Base-by-base conservation (phyloP, 805 yeast species). In the Yamadazyma paraphyllophila region DNA sequence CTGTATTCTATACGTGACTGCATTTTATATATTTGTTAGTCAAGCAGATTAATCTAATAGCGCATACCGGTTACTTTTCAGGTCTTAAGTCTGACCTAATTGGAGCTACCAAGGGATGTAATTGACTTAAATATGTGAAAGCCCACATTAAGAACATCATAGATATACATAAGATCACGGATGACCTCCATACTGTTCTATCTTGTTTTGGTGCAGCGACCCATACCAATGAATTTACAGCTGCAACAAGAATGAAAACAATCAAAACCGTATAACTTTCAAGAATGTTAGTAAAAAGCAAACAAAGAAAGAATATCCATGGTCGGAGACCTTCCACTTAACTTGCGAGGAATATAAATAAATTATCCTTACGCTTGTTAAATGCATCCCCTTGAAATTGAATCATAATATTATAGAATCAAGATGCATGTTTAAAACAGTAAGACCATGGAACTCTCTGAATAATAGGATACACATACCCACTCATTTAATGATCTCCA, bases 101-200 rank as follows among this genome's bases (percentile, higher is more conserved):
- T 35, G 97, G 97, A 36, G 81, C 89, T 48, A 88, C 96, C 59
- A 91, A 74, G 6, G 97, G 97, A 66, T 91, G 97, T 48, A 91
- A 72, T 63, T 91, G 97, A 47, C 82, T 76, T 53, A 90, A 73
- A 61, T 89, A 90, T 7, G 97, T 90, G 58, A 90, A 83, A 27
- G 97, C 97, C 95, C 95, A 87, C 91, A 87, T 83, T 60, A 87
- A 71, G 63, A 77, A 87, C 70, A 87, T 83, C 91, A 87, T 83
- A 16, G 88, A 77, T 55, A 87, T 63, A 7, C 88, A 77, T 51
- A 87, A 71, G 41, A 83, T 80, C 34, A 72, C 60, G 66, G 82
- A 69, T 2, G 75, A 70, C 49, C 76, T 63, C 67, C 68, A 71
- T 27, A 69, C 75, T 7, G 74, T 71, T 48, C 61, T 59, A 63